Conservation (phyloP, 2,329 filamentous ascomycete species). For the Macrophomina tecta region DNA sequence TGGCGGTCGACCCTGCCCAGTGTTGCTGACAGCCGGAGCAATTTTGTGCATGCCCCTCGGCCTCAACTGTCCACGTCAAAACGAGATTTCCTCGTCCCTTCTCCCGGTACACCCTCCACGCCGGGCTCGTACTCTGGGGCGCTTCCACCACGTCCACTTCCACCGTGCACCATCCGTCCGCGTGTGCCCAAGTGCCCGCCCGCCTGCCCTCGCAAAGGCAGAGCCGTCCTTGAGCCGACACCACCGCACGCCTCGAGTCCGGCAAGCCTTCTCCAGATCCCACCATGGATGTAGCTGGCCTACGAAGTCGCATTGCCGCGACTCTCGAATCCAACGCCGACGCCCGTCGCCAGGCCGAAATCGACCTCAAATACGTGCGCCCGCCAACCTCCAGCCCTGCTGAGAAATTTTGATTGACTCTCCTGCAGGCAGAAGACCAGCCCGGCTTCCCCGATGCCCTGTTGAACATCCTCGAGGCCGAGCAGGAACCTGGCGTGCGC, state of each 20-base stretch:
- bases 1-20: no score
- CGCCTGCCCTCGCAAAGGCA: slow-evolving; percentile 7
- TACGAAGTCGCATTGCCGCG: slow-evolving; percentile 77
- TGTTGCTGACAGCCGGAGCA: slow-evolving; percentile 8
- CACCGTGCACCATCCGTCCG: slow-evolving; percentile 14
- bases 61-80: slow-evolving; percentile 22
- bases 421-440: slow-evolving; percentile 79
- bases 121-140: slow-evolving; percentile 15
- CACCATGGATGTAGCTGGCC: slow-evolving; percentile 74
- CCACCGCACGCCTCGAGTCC: slow-evolving; percentile 21
- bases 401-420: slow-evolving; percentile 37
- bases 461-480: slow-evolving; percentile 85
- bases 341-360: slow-evolving; percentile 76
- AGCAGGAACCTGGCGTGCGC: slow-evolving; percentile 83
- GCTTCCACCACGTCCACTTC: background rate
- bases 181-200: background rate
- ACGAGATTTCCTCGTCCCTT: slow-evolving; percentile 25
- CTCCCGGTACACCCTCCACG: slow-evolving; percentile 20
- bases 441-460: slow-evolving; percentile 89
- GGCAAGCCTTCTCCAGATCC: slow-evolving; percentile 21
- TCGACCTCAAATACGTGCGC: slow-evolving; percentile 80
- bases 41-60: slow-evolving; percentile 25
- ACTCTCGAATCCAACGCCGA: slow-evolving; percentile 78
- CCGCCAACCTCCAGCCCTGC: slow-evolving; percentile 30
- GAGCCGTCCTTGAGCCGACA: slow-evolving; percentile 23